A percentile compares a stretch with the other conserved stretches of the same genome.
Conservation (phyloP, 192 early-diverging fungal species). For the Coemansia sp. region DNA sequence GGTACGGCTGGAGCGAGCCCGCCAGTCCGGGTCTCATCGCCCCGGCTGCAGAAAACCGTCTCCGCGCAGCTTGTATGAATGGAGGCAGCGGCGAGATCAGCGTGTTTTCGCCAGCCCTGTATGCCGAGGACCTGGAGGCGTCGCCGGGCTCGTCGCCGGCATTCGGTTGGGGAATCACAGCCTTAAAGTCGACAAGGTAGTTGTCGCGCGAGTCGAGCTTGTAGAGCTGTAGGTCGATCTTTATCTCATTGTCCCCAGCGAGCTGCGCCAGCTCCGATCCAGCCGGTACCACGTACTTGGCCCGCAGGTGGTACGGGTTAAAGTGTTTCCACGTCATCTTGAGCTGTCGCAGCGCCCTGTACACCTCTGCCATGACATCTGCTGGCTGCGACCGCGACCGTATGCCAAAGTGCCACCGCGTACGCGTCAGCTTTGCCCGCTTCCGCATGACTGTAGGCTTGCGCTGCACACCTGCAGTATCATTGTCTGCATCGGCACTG, state of each 20-base stretch:
- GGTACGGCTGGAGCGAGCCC: neutral
- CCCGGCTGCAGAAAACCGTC: constrained; percentile 30
- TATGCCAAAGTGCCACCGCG: constrained; percentile 99
- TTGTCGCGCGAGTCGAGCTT: constrained; percentile 81
- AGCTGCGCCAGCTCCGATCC: constrained; percentile 26
- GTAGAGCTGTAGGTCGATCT: constrained; percentile 95
- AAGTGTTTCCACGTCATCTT: constrained; percentile 93
- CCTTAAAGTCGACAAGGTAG: constrained; percentile 97
- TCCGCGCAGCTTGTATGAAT: constrained; percentile 48
- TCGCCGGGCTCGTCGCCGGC: constrained; percentile 30
- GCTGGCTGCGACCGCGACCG: constrained; percentile 84
- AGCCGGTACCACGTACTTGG: constrained; percentile 56
- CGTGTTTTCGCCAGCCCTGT: constrained; percentile 39
- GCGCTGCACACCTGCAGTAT: constrained; percentile 6
- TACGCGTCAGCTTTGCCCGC: constrained; percentile 57
- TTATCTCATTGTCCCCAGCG: constrained; percentile 60
- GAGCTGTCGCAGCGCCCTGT: constrained; percentile 84
- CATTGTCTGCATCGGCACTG: constrained; percentile 1
- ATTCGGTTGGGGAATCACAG: constrained; percentile 56
- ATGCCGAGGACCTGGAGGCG: constrained; percentile 11
- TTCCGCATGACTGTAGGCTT: constrained; percentile 42
- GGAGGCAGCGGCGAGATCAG: constrained; percentile 37
- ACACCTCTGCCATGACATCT: constrained; percentile 98
- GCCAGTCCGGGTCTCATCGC: constrained; percentile 19
- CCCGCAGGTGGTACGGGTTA: constrained; percentile 82